Base-by-base conservation (phyloP, 2,329 filamentous ascomycete genomes). In the Botrytis tulipae region DNA sequence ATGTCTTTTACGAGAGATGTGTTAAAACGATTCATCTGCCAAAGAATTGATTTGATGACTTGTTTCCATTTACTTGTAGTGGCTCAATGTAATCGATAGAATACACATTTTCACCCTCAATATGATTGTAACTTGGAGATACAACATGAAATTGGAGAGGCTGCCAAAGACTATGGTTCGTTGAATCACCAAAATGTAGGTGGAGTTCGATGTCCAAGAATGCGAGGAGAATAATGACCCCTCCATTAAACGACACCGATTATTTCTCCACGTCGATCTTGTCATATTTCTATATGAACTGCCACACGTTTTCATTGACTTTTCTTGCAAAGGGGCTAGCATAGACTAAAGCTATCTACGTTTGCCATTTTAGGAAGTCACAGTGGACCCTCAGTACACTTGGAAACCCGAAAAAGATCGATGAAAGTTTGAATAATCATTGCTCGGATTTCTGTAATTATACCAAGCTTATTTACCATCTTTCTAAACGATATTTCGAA, bases 21-120 rank as follows among this genome's bases (percentile, higher is more conserved):
- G 6, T 9, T 57, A 2, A 32, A 0, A 14, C 4, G 0, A 8
- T 29, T 57, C 7, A 14, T 3, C n/a, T 29, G 8, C 8, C 3
- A 16, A 29, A 54, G 25, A 29, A 18, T 18, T 7, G 14, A 54
- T 54, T 18, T n/a, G 14, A 54, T 6, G n/a, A 29, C 14, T 54
- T 18, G n/a, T 29, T 54, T 29, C 1, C 3, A 29, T 54, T 16
- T 29, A 18, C 14, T 3, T n/a, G n/a, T 54, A 18, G 14, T 29
- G 5, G 51, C 51, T 54, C 6, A 29, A 29, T 16, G 1, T 29
- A 2, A 54, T 9, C 3, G 14, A 18, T 54, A 29, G n/a, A 3
- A 54, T 9, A 18, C 3, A 29, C 14, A 18, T n/a, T 18, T 18
- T 29, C 16, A 7, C 3, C 14, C 3, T 18, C 14, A 3, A 29